phyloP scores from a whole-genome alignment of 2,329 filamentous ascomycete genomes.

The Colletotrichum liriopes region DNA sequence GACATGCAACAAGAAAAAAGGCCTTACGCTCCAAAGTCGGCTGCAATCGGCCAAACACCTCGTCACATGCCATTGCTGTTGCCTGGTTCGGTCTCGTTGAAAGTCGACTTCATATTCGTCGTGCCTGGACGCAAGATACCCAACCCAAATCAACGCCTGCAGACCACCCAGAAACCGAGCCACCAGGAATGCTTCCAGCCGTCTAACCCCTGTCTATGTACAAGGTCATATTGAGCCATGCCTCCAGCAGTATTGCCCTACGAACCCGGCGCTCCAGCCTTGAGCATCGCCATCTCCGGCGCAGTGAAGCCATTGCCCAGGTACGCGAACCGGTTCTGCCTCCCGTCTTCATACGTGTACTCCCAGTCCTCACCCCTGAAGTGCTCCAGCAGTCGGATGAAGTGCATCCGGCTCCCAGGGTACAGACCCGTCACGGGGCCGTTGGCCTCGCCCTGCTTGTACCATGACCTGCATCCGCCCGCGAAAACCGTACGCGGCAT shows the following conservation, averaged over 20 bases:
- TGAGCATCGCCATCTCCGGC: constrained; percentile 53
- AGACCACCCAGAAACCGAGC: constrained; percentile 28
- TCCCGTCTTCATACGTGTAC: constrained; percentile 59
- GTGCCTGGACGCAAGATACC: constrained; percentile 9
- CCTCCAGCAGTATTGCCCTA: background rate
- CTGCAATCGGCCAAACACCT: background rate
- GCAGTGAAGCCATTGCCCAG: constrained; percentile 69
- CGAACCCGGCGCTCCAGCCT: constrained; percentile 28
- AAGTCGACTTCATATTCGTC: constrained; percentile 10
- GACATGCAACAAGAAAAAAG: background rate
- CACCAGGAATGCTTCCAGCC: background rate
- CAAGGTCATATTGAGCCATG: background rate
- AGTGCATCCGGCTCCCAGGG: constrained; percentile 66
- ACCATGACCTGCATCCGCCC: constrained; percentile 65
- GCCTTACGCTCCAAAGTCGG: background rate
- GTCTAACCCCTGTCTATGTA: constrained; percentile 13
- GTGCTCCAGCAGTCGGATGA: constrained; percentile 67
- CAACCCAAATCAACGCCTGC: constrained; percentile 33
- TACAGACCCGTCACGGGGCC: constrained; percentile 66
- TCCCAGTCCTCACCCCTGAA: constrained; percentile 70
- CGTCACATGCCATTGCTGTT: background rate
- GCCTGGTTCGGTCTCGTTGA: background rate
- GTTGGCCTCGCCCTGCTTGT: constrained; percentile 60
- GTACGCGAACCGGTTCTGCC: constrained; percentile 64
- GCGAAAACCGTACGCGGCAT: constrained; percentile 70